Percentiles rank a stretch among this genome's conserved stretches.
Conservation (phyloP, 805 yeast genomes). For the Kodamaea fukazawae region DNA sequence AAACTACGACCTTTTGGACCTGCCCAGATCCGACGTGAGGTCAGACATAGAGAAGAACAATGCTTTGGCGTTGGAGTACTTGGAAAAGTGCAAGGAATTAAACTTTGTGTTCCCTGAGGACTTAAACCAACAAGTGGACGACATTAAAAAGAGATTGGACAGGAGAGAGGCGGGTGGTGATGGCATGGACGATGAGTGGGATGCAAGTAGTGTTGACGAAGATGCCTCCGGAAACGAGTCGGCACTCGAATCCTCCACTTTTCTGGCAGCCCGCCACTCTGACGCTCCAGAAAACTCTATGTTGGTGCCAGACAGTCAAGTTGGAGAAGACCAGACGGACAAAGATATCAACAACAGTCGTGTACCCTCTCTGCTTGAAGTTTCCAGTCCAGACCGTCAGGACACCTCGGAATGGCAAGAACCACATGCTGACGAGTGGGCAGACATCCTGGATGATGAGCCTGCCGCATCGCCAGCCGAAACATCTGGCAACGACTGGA, state of each 20-base stretch:
- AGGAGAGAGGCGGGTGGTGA: background rate
- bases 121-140: slow-evolving; percentile 11
- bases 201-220: background rate
- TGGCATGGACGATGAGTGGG: background rate
- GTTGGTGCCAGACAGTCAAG: background rate
- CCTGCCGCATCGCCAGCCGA: no score
- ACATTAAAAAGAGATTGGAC: background rate
- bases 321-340: no score
- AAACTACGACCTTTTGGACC: slow-evolving; percentile 2
- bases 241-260: no score
- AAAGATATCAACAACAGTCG: no score
- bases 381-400: no score
- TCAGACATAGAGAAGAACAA: slow-evolving; percentile 7
- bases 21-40: slow-evolving; percentile 9
- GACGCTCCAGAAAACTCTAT: background rate
- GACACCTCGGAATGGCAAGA: background rate
- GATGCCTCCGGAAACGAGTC: no score
- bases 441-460: background rate
- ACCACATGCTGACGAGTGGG: background rate
- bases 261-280: no score
- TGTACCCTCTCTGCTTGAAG: no score
- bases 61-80: background rate
- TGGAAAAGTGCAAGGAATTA: slow-evolving; percentile 20
- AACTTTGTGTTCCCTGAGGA: slow-evolving; percentile 26
- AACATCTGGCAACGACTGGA: no score